phyloP scores from a whole-genome alignment of 495 filamentous ascomycete species.

The Talaromyces stipitatus region DNA sequence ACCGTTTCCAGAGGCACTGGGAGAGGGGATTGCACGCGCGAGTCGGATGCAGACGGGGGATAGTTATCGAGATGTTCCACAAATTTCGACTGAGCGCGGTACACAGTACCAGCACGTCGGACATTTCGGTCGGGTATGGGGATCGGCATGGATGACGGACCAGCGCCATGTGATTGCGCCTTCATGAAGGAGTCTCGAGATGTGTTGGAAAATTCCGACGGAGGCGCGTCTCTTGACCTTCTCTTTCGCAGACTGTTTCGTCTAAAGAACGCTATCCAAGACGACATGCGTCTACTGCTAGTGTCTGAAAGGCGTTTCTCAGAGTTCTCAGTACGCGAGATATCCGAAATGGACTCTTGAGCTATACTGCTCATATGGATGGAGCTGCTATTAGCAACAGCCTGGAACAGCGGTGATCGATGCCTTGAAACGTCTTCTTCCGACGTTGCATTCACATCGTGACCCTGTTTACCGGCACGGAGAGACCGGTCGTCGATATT shows the following conservation, averaged over 20 bases:
- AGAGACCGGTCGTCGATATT: conserved; percentile 33
- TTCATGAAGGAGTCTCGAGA: conserved; percentile 73
- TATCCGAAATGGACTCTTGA: conserved; percentile 36
- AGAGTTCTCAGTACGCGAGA: conserved; percentile 30
- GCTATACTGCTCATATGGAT: conserved; percentile 47
- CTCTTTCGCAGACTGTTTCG: conserved; percentile 54
- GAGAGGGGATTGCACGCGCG: conserved; percentile 64
- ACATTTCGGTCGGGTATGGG: conserved; percentile 37
- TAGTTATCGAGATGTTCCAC: conserved; percentile 86
- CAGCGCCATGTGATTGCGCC: conserved; percentile 25
- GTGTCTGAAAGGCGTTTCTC: conserved; percentile 42
- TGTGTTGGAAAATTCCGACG: conserved; percentile 68
- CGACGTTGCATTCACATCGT: conserved; percentile 29
- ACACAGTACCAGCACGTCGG: conserved; percentile 48
- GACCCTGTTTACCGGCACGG: conserved; percentile 21
- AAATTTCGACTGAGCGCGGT: conserved; percentile 82
- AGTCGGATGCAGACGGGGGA: conserved; percentile 73
- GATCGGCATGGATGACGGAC: conserved; percentile 10
- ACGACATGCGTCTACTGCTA: conserved; percentile 32
- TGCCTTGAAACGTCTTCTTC: conserved; percentile 16
- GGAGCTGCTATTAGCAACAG: conserved; percentile 41
- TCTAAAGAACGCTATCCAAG: conserved; percentile 66
- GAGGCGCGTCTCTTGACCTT: conserved; percentile 43
- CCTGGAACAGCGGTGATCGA: conserved; percentile 45
- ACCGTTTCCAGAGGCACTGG: conserved; percentile 34